Evolutionary conservation across 257 asterid species (phyloP).

Genomic region (Gentiana straminea): DNA sequence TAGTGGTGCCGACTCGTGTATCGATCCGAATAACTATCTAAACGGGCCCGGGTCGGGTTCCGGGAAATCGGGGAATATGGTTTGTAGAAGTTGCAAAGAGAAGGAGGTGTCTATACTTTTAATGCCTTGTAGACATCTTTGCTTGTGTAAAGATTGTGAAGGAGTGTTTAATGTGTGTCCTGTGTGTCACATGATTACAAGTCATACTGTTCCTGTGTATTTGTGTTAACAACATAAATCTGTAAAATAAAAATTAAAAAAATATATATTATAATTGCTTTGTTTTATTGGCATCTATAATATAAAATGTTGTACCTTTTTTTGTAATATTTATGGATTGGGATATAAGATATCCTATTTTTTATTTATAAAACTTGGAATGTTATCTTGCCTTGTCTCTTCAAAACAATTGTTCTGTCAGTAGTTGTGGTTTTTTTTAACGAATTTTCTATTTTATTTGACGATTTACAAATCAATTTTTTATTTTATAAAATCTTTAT

Average conservation of each 20-base stretch:
- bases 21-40: slow-evolving; percentile 47
- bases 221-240: slow-evolving; percentile 31
- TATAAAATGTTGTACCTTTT: neutral
- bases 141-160: slow-evolving; percentile 78
- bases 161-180: slow-evolving; percentile 58
- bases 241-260: neutral
- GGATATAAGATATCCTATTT: neutral
- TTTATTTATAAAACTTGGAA: no score
- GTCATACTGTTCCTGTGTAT: slow-evolving; percentile 57
- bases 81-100: slow-evolving; percentile 47
- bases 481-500: no score
- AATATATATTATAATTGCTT: slow-evolving; percentile 1
- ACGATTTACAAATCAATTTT: no score
- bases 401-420: no score
- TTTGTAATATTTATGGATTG: neutral
- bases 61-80: slow-evolving; percentile 21
- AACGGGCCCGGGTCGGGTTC: slow-evolving; percentile 17
- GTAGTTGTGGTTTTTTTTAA: no score
- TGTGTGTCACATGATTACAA: slow-evolving; percentile 49
- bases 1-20: slow-evolving; percentile 57
- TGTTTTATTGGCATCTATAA: neutral
- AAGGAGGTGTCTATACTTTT: slow-evolving; percentile 58
- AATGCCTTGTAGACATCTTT: slow-evolving; percentile 88
- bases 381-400: no score
- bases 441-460: no score